These are phyloP conservation scores for Panellus pusillus DNA, from an alignment of 768 basidiomycete species.

Conservation along the genomic window DNA sequence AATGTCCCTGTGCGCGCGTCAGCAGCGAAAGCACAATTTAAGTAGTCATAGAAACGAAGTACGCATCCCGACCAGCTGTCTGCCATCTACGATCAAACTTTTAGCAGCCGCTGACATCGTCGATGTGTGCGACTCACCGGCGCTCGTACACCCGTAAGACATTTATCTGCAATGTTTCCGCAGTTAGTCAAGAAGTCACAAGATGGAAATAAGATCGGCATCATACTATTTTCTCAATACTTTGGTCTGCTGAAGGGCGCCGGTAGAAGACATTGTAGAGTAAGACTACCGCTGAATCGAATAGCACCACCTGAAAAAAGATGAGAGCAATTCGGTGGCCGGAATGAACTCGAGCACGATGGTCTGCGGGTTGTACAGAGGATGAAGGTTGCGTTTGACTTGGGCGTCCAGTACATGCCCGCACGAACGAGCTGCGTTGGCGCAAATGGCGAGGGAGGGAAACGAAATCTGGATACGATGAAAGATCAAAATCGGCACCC, in stretches of 20 bases:
- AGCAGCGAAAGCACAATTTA: background rate
- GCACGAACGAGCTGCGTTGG: conserved; percentile 78
- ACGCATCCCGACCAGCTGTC: conserved; percentile 13
- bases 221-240: background rate
- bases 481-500: background rate
- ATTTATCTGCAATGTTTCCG: background rate
- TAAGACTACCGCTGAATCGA: conserved; percentile 13
- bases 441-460: conserved; percentile 74
- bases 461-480: conserved; percentile 29
- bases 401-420: conserved; percentile 75
- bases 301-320: conserved; percentile 1
- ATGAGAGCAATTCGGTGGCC: background rate
- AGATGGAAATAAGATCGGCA: too few species aligned
- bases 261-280: conserved; percentile 16
- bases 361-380: conserved; percentile 15
- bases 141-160: conserved; percentile 15
- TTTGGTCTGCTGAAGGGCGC: conserved; percentile 13
- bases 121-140: background rate
- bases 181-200: too few species aligned
- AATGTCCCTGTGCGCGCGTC: conserved; percentile 10
- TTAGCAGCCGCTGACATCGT: background rate
- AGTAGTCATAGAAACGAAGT: background rate
- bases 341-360: background rate
- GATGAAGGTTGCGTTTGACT: conserved; percentile 33
- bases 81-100: conserved; percentile 9